Conservation (phyloP, 371 early-diverging fungal species). For the Coemansia sp. region DNA sequence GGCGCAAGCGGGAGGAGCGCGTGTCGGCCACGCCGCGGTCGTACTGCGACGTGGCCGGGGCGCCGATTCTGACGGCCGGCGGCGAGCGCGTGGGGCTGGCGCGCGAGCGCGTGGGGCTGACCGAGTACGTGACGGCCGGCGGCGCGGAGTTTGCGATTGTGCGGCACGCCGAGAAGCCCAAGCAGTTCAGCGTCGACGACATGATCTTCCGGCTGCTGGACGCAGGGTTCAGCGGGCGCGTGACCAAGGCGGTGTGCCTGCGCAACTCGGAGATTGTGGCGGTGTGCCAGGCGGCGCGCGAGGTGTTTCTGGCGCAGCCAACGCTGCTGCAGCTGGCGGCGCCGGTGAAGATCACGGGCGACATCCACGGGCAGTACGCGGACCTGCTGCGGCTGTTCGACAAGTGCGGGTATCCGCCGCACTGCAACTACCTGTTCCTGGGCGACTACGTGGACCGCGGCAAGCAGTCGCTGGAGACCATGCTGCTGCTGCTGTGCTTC, state of each 20-base stretch:
- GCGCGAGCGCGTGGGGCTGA: conserved; percentile 32
- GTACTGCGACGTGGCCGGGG: conserved; percentile 46
- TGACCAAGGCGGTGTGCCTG: conserved; percentile 71
- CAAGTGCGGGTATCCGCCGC: conserved; percentile 89
- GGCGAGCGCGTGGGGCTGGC: conserved; percentile 33
- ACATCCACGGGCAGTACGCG: conserved; percentile 94
- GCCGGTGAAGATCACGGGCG: conserved; percentile 90
- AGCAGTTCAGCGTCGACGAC: conserved; percentile 70
- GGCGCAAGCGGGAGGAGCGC: conserved; percentile 5
- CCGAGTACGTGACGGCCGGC: conserved; percentile 46
- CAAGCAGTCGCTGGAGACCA: conserved; percentile 95
- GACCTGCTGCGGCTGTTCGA: conserved; percentile 92
- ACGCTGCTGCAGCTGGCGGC: conserved; percentile 90
- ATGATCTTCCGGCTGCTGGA: conserved; percentile 81
- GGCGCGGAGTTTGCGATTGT: conserved; percentile 46
- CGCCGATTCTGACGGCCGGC: conserved; percentile 41
- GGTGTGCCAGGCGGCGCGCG: conserved; percentile 87
- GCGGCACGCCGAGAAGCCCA: conserved; percentile 51
- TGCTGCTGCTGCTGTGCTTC: conserved; percentile 91
- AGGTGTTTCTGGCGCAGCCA: conserved; percentile 91
- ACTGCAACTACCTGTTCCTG: conserved; percentile 90
- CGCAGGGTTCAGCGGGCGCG: conserved; percentile 74
- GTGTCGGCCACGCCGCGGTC: conserved; percentile 33
- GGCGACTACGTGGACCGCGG: conserved; percentile 99
- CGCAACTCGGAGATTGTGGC: conserved; percentile 83